Percentiles rank a stretch among this genome's conserved stretches.
phyloP scores from a whole-genome alignment of 352 stramenopile genomes.

The Saprolegnia parasitica region DNA sequence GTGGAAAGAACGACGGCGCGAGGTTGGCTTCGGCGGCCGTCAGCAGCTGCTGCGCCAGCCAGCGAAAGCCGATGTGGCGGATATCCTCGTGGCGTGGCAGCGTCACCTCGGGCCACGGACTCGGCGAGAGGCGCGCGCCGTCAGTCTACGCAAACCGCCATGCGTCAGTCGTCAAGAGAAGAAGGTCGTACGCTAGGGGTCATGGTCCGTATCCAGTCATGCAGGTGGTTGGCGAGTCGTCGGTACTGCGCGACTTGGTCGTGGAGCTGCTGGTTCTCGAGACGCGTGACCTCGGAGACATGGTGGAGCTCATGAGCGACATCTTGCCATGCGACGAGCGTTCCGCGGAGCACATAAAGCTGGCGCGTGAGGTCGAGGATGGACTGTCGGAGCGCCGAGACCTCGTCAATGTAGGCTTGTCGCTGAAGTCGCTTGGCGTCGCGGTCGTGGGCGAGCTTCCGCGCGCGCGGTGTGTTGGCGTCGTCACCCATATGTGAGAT shows the following conservation, averaged over 20 bases:
- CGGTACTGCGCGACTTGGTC: not conserved
- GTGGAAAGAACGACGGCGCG: not conserved
- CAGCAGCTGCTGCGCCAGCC: not conserved
- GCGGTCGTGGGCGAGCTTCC: not conserved
- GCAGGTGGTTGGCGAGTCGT: not conserved
- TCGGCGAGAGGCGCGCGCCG: not conserved
- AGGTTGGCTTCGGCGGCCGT: not conserved
- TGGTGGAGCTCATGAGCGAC: not conserved
- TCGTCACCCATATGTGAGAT: not conserved
- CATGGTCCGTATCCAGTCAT: not conserved
- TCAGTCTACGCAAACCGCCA: not conserved
- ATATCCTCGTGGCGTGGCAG: not conserved
- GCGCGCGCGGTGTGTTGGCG: not conserved
- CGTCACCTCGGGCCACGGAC: not conserved
- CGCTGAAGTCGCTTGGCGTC: not conserved
- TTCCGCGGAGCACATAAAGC: not conserved
- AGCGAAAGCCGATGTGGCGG: not conserved
- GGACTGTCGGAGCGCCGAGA: not conserved
- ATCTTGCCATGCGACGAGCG: not conserved
- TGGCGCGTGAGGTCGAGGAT: not conserved
- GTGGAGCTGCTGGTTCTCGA: not conserved
- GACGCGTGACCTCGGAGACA: not conserved
- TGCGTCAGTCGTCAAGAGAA: not conserved
- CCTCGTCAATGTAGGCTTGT: not conserved
- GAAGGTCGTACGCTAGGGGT: not conserved